Conservation (phyloP, 805 yeast genomes). For the Candida endomychidarum region DNA sequence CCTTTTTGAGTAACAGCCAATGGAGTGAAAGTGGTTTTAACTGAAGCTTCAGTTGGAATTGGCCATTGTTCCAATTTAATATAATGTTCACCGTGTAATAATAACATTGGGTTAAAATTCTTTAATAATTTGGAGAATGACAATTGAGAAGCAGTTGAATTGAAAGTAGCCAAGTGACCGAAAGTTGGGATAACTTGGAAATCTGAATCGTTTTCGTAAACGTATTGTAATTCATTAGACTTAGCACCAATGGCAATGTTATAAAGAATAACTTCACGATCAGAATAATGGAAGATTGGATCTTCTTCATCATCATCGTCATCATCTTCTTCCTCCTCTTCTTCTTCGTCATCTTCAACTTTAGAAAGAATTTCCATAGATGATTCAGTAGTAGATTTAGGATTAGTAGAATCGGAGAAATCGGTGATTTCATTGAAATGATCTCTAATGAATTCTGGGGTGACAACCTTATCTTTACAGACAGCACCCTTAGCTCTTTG, state of each 20-base stretch:
- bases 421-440: conserved; percentile 67
- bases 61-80: conserved; percentile 74
- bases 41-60: conserved; percentile 66
- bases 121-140: conserved; percentile 64
- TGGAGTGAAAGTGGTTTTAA: conserved; percentile 64
- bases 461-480: conserved; percentile 48
- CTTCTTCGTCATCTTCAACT: conserved; percentile 52
- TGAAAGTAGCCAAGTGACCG: conserved; percentile 86
- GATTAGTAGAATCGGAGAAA: conserved; percentile 58
- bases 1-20: conserved; percentile 82
- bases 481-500: conserved; percentile 88
- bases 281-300: conserved; percentile 56
- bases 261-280: conserved; percentile 75
- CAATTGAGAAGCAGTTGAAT: conserved; percentile 54
- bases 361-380: conserved; percentile 74
- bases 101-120: conserved; percentile 83
- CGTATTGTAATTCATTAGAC: conserved; percentile 71
- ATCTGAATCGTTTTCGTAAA: conserved; percentile 70
- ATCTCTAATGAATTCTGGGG: conserved; percentile 70
- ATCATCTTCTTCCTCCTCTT: conserved; percentile 42
- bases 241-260: conserved; percentile 88
- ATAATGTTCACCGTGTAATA: conserved; percentile 95
- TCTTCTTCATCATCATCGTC: conserved; percentile 42
- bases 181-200: conserved; percentile 88
- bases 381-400: conserved; percentile 69